Evolutionary conservation across 2,329 filamentous ascomycete genomes (phyloP), one percentile per base, ranked within the genome.

Genomic region (Remersonia thermophila): DNA sequence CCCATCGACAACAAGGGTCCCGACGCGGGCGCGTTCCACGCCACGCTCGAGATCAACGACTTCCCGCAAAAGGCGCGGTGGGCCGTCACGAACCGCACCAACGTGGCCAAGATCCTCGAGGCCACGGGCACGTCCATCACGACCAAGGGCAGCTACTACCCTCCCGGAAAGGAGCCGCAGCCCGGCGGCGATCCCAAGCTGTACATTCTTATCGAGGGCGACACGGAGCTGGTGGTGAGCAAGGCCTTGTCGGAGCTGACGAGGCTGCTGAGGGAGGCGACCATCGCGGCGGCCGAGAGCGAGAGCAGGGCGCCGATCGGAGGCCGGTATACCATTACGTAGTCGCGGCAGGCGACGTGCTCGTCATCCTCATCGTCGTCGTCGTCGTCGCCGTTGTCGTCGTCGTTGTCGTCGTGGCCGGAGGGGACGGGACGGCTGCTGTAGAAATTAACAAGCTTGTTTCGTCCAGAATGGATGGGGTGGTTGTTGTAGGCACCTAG

Each of bases 1-100:
- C 86, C 91, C 7, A 93, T 95, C 55, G 91, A 98, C 65, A 98
- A 98, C 64, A 95, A 95, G 60, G 91, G 91, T 1, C 91, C 91
- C 1, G 91, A 98, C 58, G 91, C 91, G 3, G 91, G 91, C 35
- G 86, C 87, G 0, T 98, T 86, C 70, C 91, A 98, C 57, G 87
- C 91, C 12, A 96, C 89, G 3, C 69, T 98, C 43, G 91, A 96
- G 60, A 98, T 98, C 73, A 98, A 98, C 60, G 91, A 98, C 61
- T 96, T 96, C 60, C 91, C 91, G 25, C 91, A 98, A 58, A 96
- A 95, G 67, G 91, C 91, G 45, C 77, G 91, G 50, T 98, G 91
- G 91, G 89, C 86, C 9, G 91, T 98, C 62, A 98, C 91, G 27
- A 98, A 98, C 58, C 77, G 91, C 46, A 96, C 91, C 26, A 98